Evolutionary conservation across 208 protist species (phyloP), one percentile per base, ranked within the genome.

Genomic region (Wallacemonas rigidus): DNA sequence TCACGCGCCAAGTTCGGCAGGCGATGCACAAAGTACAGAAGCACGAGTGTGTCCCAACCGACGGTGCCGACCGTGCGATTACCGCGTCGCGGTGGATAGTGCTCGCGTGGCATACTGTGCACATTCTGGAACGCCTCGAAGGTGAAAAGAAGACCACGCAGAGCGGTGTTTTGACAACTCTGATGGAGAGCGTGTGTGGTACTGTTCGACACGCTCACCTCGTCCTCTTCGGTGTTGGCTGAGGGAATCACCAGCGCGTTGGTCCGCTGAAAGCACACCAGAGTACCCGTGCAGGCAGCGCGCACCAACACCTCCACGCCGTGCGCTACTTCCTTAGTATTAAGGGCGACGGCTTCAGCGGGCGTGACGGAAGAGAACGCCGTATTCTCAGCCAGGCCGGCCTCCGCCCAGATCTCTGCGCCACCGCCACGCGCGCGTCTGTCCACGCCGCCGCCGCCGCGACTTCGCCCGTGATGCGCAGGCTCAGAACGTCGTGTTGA

Each of bases 31-130:
- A 95, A 85, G 72, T 92, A 83, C 1, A 95, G 77, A 48, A 95
- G 75, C 69, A 94, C 75, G 9, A 94, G 74, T 4, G 91, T 95
- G 74, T 95, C 91, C 88, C 91, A 95, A 15, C 91, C 91, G n/a
- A 92, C 85, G 2, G 88, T 91, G 67, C 87, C 88, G n/a, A 82
- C 68, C 6, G 82, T 90, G 58, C 69, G 83, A 60, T 61, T 75
- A 35, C 87, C 76, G 5, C 60, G 68, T 3, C 85, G 83, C 1
- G 80, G 75, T 2, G 83, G 76, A 70, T 95, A 95, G 76, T 95
- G 79, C 45, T 78, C 72, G 47, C 91, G 91, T 14, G 73, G 54
- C 85, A 91, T 90, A 12, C 82, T 82, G 69, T 95, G 91, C 50
- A 83, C 72, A 51, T 85, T 75, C 71, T 91, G 85, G 67, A 95